Conservation (phyloP, 106 monocot genomes). For the Dendrobium chrysotoxum region DNA sequence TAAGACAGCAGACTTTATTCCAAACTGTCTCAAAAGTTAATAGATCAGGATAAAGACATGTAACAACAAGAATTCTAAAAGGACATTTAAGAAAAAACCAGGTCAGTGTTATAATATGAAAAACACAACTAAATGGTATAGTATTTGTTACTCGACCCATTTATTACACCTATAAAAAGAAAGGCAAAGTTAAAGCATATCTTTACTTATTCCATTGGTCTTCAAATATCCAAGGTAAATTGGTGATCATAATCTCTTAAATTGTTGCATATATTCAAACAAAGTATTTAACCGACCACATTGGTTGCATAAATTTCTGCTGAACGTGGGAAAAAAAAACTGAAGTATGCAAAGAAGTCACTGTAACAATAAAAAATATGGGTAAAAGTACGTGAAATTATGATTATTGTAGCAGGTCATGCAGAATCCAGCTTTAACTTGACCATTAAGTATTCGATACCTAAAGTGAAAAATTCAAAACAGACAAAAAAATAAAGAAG, state of each 20-base stretch:
- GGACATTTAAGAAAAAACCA: neutral
- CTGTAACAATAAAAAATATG: neutral
- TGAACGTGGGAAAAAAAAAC: neutral
- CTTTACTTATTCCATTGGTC: neutral
- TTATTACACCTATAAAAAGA: neutral
- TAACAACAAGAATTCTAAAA: neutral
- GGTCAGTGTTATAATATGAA: neutral
- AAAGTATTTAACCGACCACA: neutral
- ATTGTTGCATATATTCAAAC: neutral
- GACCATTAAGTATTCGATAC: neutral
- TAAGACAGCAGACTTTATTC: conserved; percentile 75
- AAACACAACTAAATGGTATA: neutral
- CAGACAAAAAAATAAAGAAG: neutral
- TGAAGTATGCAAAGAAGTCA: neutral
- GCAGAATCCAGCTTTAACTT: neutral
- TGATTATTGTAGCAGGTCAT: neutral
- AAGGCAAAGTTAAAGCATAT: neutral
- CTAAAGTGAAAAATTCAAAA: neutral
- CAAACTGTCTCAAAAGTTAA: conserved; percentile 50
- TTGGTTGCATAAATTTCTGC: neutral
- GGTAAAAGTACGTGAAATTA: neutral
- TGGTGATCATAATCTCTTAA: neutral
- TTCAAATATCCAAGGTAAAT: neutral
- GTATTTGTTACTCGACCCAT: neutral
- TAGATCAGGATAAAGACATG: neutral